phyloP scores from a whole-genome alignment of 805 yeast species.

The Candida awuae region DNA sequence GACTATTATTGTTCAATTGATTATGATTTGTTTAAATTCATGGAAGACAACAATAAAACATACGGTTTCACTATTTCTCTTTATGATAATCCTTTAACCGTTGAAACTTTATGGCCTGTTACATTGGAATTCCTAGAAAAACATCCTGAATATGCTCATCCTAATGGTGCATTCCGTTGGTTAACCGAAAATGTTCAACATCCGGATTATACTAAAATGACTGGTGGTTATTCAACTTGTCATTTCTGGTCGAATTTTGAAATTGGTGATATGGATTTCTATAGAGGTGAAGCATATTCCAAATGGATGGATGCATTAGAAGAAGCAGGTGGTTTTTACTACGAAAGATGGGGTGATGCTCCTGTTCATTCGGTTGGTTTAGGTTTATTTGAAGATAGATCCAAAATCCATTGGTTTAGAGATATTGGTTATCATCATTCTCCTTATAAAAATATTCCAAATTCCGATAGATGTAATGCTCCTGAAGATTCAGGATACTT shows the following conservation, averaged over 20 bases:
- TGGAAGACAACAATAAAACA: conserved; percentile 59
- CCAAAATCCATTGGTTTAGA: conserved; percentile 75
- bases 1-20: conserved; percentile 60
- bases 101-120: conserved; percentile 61
- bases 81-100: conserved; percentile 63
- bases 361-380: conserved; percentile 80
- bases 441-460: conserved; percentile 80
- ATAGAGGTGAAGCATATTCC: conserved; percentile 59
- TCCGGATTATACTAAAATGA: conserved; percentile 33
- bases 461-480: conserved; percentile 39
- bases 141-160: conserved; percentile 53
- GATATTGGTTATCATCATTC: conserved; percentile 73
- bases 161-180: conserved; percentile 53
- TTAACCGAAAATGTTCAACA: conserved; percentile 44
- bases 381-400: conserved; percentile 62
- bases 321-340: conserved; percentile 72
- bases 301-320: conserved; percentile 63
- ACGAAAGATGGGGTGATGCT: conserved; percentile 93
- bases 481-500: conserved; percentile 29
- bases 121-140: conserved; percentile 53
- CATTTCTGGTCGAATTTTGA: conserved; percentile 91
- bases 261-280: conserved; percentile 77
- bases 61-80: conserved; percentile 70
- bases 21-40: conserved; percentile 70
- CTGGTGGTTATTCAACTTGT: conserved; percentile 49